phyloP scores from a whole-genome alignment of 2,329 filamentous ascomycete species.

The Pseudogymnoascus sp. region DNA sequence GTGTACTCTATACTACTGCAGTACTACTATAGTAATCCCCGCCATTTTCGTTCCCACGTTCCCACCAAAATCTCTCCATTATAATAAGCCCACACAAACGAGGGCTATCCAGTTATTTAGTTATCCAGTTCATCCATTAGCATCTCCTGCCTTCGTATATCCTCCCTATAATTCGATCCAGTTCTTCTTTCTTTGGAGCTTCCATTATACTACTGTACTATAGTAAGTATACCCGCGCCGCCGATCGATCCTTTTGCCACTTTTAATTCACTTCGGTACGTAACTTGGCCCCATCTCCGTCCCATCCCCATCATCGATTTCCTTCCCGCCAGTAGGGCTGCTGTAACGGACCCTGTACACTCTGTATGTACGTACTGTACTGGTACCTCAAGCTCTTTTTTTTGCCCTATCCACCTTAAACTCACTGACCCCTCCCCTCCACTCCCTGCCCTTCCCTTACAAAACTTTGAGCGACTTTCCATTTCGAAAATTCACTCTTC shows the following conservation, averaged over 20 bases:
- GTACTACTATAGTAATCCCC: not conserved
- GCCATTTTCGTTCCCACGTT: not conserved
- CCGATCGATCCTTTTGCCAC: not conserved
- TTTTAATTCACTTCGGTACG: not conserved
- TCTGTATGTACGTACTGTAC: no score
- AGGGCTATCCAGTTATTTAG: no score
- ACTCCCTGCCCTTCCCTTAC: not conserved
- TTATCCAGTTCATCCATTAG: not conserved
- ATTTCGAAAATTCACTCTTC: not conserved
- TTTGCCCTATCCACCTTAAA: not conserved
- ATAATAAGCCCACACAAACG: not conserved
- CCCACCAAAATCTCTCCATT: not conserved
- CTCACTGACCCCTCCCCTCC: not conserved
- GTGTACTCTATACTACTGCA: no score
- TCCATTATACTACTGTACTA: not conserved
- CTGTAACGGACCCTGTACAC: not conserved
- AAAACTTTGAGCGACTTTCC: conserved; percentile 6
- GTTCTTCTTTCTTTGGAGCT: not conserved
- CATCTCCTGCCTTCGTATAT: not conserved
- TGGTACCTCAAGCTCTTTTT: conserved; percentile 4
- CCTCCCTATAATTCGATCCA: not conserved
- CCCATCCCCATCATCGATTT: not conserved
- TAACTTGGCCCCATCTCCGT: not conserved
- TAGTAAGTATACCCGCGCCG: not conserved
- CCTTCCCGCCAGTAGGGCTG: not conserved